phyloP scores from a whole-genome alignment of 768 basidiomycete species.

The Kwoniella sp. region DNA sequence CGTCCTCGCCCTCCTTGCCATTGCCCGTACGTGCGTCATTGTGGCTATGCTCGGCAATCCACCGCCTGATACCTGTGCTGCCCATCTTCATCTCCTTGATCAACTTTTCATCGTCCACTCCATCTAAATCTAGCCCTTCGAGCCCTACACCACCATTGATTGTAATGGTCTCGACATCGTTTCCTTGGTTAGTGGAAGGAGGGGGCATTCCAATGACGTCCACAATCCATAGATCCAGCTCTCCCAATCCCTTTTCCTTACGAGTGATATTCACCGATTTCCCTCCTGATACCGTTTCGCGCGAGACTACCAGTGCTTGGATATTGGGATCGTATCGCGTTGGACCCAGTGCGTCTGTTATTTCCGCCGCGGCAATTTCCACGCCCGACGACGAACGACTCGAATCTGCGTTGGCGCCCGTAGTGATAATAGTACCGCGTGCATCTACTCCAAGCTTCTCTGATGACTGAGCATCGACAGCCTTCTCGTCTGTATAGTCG shows the following conservation, averaged over 20 bases:
- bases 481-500: not conserved
- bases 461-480: too few relatives aligned
- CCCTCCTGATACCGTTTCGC: conserved; percentile 75
- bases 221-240: conserved; percentile 73
- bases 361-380: conserved; percentile 62
- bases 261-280: conserved; percentile 59
- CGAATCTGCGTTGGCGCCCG: too few relatives aligned
- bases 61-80: conserved; percentile 86
- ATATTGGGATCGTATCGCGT: conserved; percentile 83
- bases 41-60: conserved; percentile 68
- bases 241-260: conserved; percentile 62
- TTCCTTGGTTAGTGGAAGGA: not conserved
- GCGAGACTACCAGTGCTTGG: conserved; percentile 88
- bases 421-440: too few relatives aligned
- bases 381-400: too few relatives aligned
- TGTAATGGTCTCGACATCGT: too few relatives aligned
- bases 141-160: not conserved
- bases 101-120: conserved; percentile 67
- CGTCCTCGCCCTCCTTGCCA: too few relatives aligned
- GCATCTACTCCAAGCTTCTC: too few relatives aligned
- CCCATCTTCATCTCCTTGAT: conserved; percentile 86
- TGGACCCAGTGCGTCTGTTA: conserved; percentile 86
- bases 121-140: conserved; percentile 39
- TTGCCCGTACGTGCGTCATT: too few relatives aligned
- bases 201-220: conserved; percentile 67